Percentiles rank a stretch among this genome's conserved stretches.
These are phyloP conservation scores for Cytospora leucostoma DNA, from an alignment of 2,329 filamentous ascomycete species.

Conservation along the genomic window DNA sequence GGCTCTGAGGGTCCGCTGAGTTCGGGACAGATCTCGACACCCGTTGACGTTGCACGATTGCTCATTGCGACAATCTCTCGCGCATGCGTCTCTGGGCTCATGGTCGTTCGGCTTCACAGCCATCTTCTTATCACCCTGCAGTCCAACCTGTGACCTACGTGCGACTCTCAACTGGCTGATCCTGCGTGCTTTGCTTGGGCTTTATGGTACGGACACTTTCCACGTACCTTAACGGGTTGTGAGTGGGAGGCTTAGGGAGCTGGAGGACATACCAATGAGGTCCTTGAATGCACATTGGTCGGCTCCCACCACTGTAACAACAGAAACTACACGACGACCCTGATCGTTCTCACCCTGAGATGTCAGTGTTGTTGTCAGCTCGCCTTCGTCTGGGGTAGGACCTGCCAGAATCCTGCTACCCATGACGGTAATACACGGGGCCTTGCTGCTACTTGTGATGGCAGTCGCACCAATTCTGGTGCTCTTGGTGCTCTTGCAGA, in stretches of 20 bases:
- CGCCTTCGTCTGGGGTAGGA: not conserved
- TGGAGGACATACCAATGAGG: no score
- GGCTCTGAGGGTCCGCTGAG: slow-evolving; percentile 36
- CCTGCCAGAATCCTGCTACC: not conserved
- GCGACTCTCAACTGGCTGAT: not conserved
- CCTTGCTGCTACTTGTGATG: not conserved
- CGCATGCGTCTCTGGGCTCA: not conserved
- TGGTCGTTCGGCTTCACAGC: not conserved
- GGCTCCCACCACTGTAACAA: no score
- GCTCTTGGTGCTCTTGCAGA: no score
- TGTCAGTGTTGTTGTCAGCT: not conserved
- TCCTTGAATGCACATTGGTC: no score
- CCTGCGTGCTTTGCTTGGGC: no score
- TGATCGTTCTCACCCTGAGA: not conserved
- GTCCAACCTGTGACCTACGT: not conserved
- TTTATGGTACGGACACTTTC: no score
- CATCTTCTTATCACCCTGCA: not conserved
- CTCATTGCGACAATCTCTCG: not conserved
- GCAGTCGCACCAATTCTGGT: no score
- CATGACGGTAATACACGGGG: not conserved
- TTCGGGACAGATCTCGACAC: not conserved
- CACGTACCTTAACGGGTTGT: no score
- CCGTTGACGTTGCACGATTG: not conserved
- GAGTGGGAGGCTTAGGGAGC: no score
- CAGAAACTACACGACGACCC: not conserved